Conservation (phyloP, 1,139 yeast genomes). For the Yueomyces sp. region DNA sequence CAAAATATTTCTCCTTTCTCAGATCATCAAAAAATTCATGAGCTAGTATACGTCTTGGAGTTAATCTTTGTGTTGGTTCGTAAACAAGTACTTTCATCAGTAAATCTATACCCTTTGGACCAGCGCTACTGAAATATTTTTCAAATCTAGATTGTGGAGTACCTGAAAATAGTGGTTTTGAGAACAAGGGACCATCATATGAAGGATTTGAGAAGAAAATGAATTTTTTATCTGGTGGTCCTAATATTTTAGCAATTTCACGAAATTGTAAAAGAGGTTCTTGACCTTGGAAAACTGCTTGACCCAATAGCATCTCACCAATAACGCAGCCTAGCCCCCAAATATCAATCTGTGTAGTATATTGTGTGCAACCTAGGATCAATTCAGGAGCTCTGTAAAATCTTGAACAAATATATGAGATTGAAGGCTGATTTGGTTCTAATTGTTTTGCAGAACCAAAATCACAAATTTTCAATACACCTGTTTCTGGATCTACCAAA, state of each 20-base stretch:
- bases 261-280: constrained; percentile 62
- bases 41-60: constrained; percentile 54
- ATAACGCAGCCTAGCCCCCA: constrained; percentile 84
- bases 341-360: constrained; percentile 68
- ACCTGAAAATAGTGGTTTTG: constrained; percentile 55
- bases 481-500: constrained; percentile 55
- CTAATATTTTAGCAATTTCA: constrained; percentile 65
- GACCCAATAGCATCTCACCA: constrained; percentile 74
- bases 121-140: constrained; percentile 58
- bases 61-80: constrained; percentile 56
- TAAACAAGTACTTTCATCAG: constrained; percentile 58
- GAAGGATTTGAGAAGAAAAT: constrained; percentile 63
- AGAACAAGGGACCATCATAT: constrained; percentile 62
- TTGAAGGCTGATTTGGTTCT: constrained; percentile 63
- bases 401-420: constrained; percentile 67
- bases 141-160: constrained; percentile 47
- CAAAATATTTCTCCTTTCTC: constrained; percentile 42
- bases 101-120: constrained; percentile 58
- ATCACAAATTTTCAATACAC: constrained; percentile 63
- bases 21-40: constrained; percentile 64
- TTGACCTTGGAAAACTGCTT: constrained; percentile 72
- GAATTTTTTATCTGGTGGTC: constrained; percentile 61
- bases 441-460: constrained; percentile 73
- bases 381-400: constrained; percentile 77
- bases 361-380: constrained; percentile 63